A percentile compares a stretch with the other conserved stretches of the same genome.
These are phyloP conservation scores for Geotrichum candidum DNA, from an alignment of 1,139 yeast species.

Conservation along the genomic window DNA sequence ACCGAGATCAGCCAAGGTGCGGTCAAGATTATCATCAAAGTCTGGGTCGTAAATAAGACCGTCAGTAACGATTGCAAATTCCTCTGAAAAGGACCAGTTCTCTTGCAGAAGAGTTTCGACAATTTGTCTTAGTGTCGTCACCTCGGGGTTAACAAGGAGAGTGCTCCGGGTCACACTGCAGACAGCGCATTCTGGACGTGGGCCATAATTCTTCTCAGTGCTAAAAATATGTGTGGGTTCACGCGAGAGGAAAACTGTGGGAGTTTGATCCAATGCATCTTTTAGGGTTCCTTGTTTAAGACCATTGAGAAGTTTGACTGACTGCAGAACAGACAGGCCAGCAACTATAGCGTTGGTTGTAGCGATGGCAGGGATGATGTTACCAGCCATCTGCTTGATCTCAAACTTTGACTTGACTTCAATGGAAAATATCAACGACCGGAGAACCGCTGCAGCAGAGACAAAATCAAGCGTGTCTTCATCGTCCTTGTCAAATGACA, in stretches of 20 bases:
- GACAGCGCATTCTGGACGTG: conserved; percentile 65
- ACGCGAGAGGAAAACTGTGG: conserved; percentile 29
- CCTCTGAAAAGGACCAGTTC: conserved; percentile 57
- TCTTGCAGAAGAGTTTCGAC: conserved; percentile 42
- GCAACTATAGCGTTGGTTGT: conserved; percentile 95
- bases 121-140: conserved; percentile 39
- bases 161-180: conserved; percentile 61
- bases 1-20: conserved; percentile 49
- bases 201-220: conserved; percentile 53
- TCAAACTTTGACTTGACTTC: conserved; percentile 75
- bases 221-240: conserved; percentile 65
- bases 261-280: background rate
- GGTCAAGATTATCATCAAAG: conserved; percentile 68
- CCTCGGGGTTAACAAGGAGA: conserved; percentile 35
- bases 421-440: conserved; percentile 69
- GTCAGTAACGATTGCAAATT: conserved; percentile 57
- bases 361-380: conserved; percentile 96
- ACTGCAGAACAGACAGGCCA: conserved; percentile 74
- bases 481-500: conserved; percentile 91
- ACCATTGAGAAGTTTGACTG: conserved; percentile 48
- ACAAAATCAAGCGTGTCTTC: conserved; percentile 85
- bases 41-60: conserved; percentile 77
- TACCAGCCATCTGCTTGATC: conserved; percentile 91
- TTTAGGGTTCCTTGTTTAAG: conserved; percentile 11
- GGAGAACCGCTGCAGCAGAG: conserved; percentile 76